These are phyloP conservation scores for Austroboletus olivaceoglutinosus DNA, from an alignment of 1,284 basidiomycete species.

Conservation along the genomic window DNA sequence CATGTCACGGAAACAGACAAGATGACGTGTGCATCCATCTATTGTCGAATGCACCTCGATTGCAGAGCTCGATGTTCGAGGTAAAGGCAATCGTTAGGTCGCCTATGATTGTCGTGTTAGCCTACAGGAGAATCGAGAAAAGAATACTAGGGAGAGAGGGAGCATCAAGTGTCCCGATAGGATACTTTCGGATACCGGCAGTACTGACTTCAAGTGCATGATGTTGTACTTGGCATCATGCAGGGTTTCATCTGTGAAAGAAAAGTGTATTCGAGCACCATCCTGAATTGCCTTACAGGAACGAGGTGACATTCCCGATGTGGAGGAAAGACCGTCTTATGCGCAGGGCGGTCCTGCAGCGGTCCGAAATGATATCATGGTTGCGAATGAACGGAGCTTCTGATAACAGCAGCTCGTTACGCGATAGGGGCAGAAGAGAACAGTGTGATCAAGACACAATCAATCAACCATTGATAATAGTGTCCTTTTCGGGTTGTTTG, in stretches of 20 bases:
- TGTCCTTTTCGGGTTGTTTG: background rate
- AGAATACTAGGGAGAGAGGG: constrained; percentile 3
- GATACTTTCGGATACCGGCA: constrained; percentile 1
- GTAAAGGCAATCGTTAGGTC: background rate
- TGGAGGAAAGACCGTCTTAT: background rate
- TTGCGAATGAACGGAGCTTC: background rate
- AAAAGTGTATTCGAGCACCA: background rate
- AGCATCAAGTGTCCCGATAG: background rate
- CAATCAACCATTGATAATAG: background rate
- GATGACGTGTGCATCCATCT: background rate
- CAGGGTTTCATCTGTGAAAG: background rate
- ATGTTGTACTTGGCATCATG: background rate
- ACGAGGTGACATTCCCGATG: background rate
- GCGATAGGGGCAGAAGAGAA: background rate
- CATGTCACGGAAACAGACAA: background rate
- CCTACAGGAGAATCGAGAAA: constrained; percentile 13
- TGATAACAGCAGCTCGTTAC: constrained; percentile 1
- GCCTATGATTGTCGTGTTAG: background rate
- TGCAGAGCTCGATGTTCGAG: background rate
- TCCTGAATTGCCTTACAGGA: constrained; percentile 1
- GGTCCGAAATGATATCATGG: background rate
- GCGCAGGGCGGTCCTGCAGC: background rate
- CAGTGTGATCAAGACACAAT: background rate
- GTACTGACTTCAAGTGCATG: background rate
- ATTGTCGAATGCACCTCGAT: background rate